Conservation (phyloP, 495 filamentous ascomycete species). For the Tetracladium setigerum region DNA sequence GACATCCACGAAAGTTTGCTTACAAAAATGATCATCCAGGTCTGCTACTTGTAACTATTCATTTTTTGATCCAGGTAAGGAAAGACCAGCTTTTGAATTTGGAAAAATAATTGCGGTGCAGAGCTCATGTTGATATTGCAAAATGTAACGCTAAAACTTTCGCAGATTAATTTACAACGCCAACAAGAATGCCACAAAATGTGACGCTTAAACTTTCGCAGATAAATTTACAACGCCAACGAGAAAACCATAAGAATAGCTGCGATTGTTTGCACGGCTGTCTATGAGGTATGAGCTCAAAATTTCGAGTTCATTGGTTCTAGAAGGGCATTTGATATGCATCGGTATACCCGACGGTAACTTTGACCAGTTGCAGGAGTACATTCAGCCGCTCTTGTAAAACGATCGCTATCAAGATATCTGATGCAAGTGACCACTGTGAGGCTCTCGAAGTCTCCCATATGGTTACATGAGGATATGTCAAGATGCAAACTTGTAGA, state of each 20-base stretch:
- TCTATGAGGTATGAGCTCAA: constrained; percentile 58
- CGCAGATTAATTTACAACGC: constrained; percentile 39
- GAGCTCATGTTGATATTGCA: constrained; percentile 62
- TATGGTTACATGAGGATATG: constrained; percentile 51
- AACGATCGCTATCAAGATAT: constrained; percentile 50
- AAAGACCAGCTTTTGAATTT: constrained; percentile 47
- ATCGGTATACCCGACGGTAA: constrained; percentile 62
- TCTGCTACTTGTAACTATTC: constrained; percentile 62
- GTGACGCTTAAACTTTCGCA: constrained; percentile 38
- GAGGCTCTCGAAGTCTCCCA: constrained; percentile 63
- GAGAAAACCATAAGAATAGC: constrained; percentile 53
- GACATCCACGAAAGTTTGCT: constrained; percentile 42
- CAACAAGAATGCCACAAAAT: constrained; percentile 51
- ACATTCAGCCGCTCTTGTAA: constrained; percentile 44
- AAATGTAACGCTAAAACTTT: constrained; percentile 42
- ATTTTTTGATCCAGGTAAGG: constrained; percentile 51
- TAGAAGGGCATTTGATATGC: constrained; percentile 52
- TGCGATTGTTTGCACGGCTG: constrained; percentile 56
- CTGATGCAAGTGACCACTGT: constrained; percentile 54
- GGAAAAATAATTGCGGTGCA: constrained; percentile 47
- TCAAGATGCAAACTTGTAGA: constrained; percentile 52
- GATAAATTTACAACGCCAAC: constrained; percentile 40
- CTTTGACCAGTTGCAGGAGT: constrained; percentile 43
- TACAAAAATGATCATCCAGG: constrained; percentile 52
- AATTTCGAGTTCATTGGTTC: constrained; percentile 52